Evolutionary conservation across 2,329 filamentous ascomycete species (phyloP).

Genomic region (Fusarium sp.): DNA sequence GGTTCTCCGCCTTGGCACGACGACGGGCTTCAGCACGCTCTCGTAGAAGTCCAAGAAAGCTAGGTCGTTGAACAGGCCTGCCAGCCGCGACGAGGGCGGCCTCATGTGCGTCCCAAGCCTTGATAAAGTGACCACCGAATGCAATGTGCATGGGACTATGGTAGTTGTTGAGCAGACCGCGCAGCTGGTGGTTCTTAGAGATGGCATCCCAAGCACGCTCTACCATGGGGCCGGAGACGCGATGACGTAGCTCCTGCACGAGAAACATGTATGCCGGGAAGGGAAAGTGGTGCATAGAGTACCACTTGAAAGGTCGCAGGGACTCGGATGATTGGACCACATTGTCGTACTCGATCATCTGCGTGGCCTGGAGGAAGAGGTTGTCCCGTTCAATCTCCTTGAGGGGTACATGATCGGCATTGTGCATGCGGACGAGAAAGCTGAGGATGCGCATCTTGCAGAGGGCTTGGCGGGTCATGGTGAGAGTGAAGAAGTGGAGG

Average conservation of each 20-base stretch:
- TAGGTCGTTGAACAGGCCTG: conserved; percentile 53
- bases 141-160: conserved; percentile 65
- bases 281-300: conserved; percentile 65
- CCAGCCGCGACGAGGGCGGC: conserved; percentile 57
- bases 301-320: conserved; percentile 64
- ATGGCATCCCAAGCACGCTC: conserved; percentile 67
- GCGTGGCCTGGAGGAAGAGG: conserved; percentile 62
- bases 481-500: conserved; percentile 64
- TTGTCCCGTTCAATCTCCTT: conserved; percentile 59
- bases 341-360: conserved; percentile 67
- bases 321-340: conserved; percentile 60
- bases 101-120: conserved; percentile 67
- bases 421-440: conserved; percentile 60
- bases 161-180: conserved; percentile 58
- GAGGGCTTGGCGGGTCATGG: conserved; percentile 63
- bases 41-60: conserved; percentile 58
- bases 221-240: conserved; percentile 62
- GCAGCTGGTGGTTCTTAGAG: conserved; percentile 61
- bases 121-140: conserved; percentile 65
- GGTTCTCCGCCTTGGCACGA: conserved; percentile 44
- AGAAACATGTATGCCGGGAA: conserved; percentile 69
- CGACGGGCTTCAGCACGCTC: conserved; percentile 52
- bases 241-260: conserved; percentile 61
- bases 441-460: conserved; percentile 64
- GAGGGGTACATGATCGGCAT: conserved; percentile 50